Percentiles rank a stretch among this genome's conserved stretches.
phyloP scores from a whole-genome alignment of 352 stramenopile genomes.

The Pythium folliculosum region DNA sequence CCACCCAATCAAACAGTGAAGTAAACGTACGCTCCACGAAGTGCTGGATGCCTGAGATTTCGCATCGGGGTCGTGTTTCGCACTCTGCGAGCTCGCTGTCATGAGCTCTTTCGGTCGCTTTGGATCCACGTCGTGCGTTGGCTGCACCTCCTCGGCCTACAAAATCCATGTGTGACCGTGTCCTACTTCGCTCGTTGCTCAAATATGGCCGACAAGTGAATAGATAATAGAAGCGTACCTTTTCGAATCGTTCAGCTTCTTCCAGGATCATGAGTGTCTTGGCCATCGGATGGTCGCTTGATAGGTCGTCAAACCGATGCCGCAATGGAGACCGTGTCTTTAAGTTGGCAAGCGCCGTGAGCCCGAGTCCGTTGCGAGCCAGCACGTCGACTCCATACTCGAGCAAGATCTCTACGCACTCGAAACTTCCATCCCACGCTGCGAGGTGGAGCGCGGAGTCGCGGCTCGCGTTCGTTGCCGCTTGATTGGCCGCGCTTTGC shows the following conservation, averaged over 20 bases:
- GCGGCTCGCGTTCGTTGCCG: slow-evolving; percentile 40
- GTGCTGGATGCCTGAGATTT: slow-evolving; percentile 7
- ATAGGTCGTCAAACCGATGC: slow-evolving; percentile 68
- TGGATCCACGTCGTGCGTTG: neutral
- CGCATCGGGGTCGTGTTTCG: neutral
- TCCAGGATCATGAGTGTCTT: slow-evolving; percentile 50
- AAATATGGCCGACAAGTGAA: too few relatives aligned
- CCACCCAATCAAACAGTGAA: neutral
- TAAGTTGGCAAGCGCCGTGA: slow-evolving; percentile 59
- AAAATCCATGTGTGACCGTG: neutral
- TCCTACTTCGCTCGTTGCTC: too few relatives aligned
- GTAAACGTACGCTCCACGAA: slow-evolving; percentile 18
- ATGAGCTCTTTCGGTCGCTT: neutral
- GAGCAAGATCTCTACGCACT: slow-evolving; percentile 62
- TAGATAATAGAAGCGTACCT: neutral
- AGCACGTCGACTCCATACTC: slow-evolving; percentile 63
- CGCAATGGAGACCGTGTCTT: slow-evolving; percentile 61
- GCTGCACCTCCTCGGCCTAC: slow-evolving; percentile 1
- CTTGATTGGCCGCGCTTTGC: slow-evolving; percentile 64
- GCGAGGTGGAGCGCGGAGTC: slow-evolving; percentile 69
- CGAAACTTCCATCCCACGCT: slow-evolving; percentile 61
- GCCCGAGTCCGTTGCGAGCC: slow-evolving; percentile 44
- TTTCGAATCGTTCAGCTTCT: slow-evolving; percentile 32
- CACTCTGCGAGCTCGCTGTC: neutral
- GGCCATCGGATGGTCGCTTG: slow-evolving; percentile 49